Percentiles rank a stretch among this genome's conserved stretches.
Conservation (phyloP, 345 rosid genomes). For the Hibiscus tridactylites region DNA sequence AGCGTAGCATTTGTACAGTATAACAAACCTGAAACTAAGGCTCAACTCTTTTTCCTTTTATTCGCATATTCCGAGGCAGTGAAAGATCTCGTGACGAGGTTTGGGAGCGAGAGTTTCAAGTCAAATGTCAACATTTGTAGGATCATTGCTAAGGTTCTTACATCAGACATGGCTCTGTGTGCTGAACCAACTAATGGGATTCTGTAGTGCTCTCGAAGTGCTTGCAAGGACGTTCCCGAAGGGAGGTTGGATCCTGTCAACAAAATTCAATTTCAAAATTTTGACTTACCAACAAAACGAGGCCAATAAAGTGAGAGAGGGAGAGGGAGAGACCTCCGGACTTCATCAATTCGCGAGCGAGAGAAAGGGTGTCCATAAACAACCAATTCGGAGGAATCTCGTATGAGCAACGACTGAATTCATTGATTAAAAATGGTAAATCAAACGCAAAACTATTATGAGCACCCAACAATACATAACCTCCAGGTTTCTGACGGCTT, state of each 20-base stretch:
- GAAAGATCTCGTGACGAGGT: slow-evolving; percentile 39
- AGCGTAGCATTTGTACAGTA: not conserved
- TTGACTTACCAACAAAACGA: not conserved
- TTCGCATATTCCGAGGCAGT: slow-evolving; percentile 29
- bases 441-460: slow-evolving; percentile 80
- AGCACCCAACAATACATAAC: slow-evolving; percentile 55
- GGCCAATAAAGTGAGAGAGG: not conserved
- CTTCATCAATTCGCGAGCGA: slow-evolving; percentile 58
- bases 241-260: slow-evolving; percentile 3
- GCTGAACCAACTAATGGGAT: slow-evolving; percentile 48
- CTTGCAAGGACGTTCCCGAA: not conserved
- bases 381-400: slow-evolving; percentile 69
- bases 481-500: slow-evolving; percentile 79
- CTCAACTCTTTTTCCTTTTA: slow-evolving; percentile 39
- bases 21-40: slow-evolving; percentile 8
- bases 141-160: slow-evolving; percentile 42
- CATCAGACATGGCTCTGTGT: slow-evolving; percentile 90
- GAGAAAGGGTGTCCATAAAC: slow-evolving; percentile 57
- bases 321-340: slow-evolving; percentile 40
- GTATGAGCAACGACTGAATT: slow-evolving; percentile 54
- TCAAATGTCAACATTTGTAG: slow-evolving; percentile 60
- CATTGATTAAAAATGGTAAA: slow-evolving; percentile 60
- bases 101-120: slow-evolving; percentile 45
- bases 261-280: not conserved
- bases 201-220: slow-evolving; percentile 33